Evolutionary conservation across 129 eudicot species (phyloP), one percentile per base, ranked within the genome.

Genomic region (Flaveria bidentis): DNA sequence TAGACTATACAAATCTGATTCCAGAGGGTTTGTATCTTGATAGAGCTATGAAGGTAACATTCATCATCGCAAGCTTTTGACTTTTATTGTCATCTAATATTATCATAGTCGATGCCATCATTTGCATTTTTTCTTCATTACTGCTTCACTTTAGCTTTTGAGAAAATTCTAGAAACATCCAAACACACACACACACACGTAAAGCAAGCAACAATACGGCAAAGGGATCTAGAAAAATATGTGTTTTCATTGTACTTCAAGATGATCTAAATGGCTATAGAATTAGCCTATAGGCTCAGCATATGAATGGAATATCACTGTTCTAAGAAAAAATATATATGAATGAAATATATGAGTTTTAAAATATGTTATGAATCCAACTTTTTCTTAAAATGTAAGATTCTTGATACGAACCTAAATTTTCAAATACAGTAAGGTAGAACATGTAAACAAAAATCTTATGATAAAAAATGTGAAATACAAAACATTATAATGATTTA

Each of bases 11-110:
- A 62, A 91, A 91, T 82, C 82, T 94, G 74, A 83, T 94, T 75
- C 99, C 99, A 2, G 89, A 94, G 79, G 89, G 86, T 47, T 75
- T 91, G 76, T 94, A 80, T 81, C 86, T 94, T 51, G 99, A 89
- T 82, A 90, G 82, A 77, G 97, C 97, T 83, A 91, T 94, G 88
- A 89, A 84, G 92, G 99, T 94, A 79, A 74, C 74, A 77, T 69
- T 45, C 39, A 11, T 60, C n/a, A 39, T 16, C 71, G 57, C 50
- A 17, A 11, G 46, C 44, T 57, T 64, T 57, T 15, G 9, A 42
- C 39, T 66, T 36, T 60, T 58, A 30, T 47, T 42, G 28, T 72
- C 51, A 74, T 47, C 69, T 68, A 17, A 77, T 33, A 67, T 67
- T 45, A 63, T 30, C 23, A 5, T 63, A 30, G 17, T 60, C 9